Conservation (phyloP, 129 eudicot genomes). For the Tanacetum coccineum region DNA sequence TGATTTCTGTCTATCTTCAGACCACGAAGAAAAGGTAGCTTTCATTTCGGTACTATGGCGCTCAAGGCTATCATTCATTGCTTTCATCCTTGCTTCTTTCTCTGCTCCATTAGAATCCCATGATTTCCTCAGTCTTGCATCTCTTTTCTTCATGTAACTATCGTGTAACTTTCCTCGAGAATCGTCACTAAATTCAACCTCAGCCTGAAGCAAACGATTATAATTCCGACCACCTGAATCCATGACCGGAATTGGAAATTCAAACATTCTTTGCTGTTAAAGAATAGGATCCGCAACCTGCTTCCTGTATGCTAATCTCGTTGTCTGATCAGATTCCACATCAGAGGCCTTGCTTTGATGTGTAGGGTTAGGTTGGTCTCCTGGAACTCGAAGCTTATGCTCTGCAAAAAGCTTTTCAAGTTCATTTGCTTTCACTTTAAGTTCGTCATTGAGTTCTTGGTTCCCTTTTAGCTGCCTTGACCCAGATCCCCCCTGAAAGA, state of each 20-base stretch:
- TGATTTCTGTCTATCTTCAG: conserved; percentile 50
- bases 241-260: conserved; percentile 22
- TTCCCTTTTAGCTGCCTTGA: conserved; percentile 70
- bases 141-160: conserved; percentile 75
- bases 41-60: conserved; percentile 62
- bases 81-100: conserved; percentile 83
- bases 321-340: conserved; percentile 26
- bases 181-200: conserved; percentile 41
- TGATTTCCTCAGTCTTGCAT: conserved; percentile 64
- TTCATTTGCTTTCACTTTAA: conserved; percentile 82
- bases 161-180: conserved; percentile 65
- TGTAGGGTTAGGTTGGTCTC: conserved; percentile 44
- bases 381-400: conserved; percentile 82
- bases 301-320: conserved; percentile 26
- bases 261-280: conserved; percentile 22
- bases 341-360: conserved; percentile 30
- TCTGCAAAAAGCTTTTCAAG: conserved; percentile 96
- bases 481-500: conserved; percentile 29
- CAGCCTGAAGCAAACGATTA: conserved; percentile 17
- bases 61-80: conserved; percentile 76
- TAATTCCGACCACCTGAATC: conserved; percentile 26
- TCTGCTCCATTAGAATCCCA: conserved; percentile 69
- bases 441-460: conserved; percentile 75
- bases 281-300: conserved; percentile 40
- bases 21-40: conserved; percentile 54